These are phyloP conservation scores for Rhinocladiella mackenziei DNA, from an alignment of 2,329 filamentous ascomycete genomes.

Conservation along the genomic window DNA sequence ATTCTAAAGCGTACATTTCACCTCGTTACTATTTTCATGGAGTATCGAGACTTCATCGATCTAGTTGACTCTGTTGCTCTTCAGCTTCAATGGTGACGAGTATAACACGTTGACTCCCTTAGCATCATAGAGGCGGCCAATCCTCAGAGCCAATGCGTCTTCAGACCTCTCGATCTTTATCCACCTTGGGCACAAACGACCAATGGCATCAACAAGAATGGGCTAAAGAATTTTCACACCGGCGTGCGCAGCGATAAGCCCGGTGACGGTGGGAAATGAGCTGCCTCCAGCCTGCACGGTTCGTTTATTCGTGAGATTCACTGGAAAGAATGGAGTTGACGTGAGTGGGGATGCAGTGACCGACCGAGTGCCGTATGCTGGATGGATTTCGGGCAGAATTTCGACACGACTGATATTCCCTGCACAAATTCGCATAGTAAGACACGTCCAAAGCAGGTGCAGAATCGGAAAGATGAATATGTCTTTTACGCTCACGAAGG, in stretches of 20 bases:
- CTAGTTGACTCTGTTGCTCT: no score
- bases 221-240: constrained; percentile 56
- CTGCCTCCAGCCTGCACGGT: constrained; percentile 63
- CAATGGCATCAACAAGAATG: constrained; percentile 37
- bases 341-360: neutral
- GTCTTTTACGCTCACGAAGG: constrained; percentile 55
- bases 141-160: neutral
- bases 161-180: constrained; percentile 2
- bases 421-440: neutral
- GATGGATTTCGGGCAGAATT: constrained; percentile 12
- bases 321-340: no score
- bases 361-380: constrained; percentile 8
- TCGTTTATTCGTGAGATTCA: no score
- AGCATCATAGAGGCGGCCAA: no score
- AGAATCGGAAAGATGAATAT: neutral
- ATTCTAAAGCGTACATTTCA: no score
- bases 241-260: constrained; percentile 44
- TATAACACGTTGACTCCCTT: no score
- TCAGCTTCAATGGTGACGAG: no score
- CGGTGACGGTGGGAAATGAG: constrained; percentile 37
- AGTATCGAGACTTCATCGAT: no score
- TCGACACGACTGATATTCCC: constrained; percentile 12
- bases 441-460: neutral
- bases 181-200: constrained; percentile 8
- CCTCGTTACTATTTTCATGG: no score